Evolutionary conservation across 805 yeast species (phyloP), one percentile per base, ranked within the genome.

Genomic region (Saccharomycopsis capsularis): DNA sequence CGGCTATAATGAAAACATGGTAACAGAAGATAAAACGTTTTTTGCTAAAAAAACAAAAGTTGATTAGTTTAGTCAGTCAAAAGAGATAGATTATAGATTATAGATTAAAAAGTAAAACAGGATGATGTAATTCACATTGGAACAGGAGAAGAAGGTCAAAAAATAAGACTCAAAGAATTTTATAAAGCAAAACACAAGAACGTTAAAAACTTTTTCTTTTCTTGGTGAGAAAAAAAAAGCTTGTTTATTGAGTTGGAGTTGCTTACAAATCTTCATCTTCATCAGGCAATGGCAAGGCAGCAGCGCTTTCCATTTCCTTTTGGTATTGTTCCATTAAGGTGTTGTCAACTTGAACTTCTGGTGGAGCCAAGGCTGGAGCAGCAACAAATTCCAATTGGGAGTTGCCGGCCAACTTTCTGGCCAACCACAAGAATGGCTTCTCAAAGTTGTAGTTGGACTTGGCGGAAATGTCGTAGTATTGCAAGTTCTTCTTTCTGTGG

Each of bases 401-500:
- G 81, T 91, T 88, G 73, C 98, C 99, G 60, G 88, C 96, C 64
- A 93, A 81, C 76, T 93, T 93, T 82, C 99, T 87, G 48, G 99
- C 99, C 66, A 93, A 86, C 99, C 99, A 93, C 73, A 93, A 82
- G 85, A 93, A 93, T 59, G 99, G 99, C 79, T 95, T 93, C 78
- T 93, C 99, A 65, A 93, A 93, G 81, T 93, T 95, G 79, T 93
- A 93, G 80, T 93, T 93, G 59, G 99, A 93, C 78, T 93, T 93
- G 71, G 99, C 99, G 54, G 98, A 91, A 69, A 93, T 93, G 74
- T 93, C 99, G 78, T 93, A 93, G 78, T 93, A 93, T 76, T 93
- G 99, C 71, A 93, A 80, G 79, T 93, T 93, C 83, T 93, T 93
- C 95, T 93, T 93, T 82, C 99, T 86, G 88, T 93, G 99, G 96